phyloP scores from a whole-genome alignment of 352 stramenopile genomes.

The Thalassiosira mediterranea region DNA sequence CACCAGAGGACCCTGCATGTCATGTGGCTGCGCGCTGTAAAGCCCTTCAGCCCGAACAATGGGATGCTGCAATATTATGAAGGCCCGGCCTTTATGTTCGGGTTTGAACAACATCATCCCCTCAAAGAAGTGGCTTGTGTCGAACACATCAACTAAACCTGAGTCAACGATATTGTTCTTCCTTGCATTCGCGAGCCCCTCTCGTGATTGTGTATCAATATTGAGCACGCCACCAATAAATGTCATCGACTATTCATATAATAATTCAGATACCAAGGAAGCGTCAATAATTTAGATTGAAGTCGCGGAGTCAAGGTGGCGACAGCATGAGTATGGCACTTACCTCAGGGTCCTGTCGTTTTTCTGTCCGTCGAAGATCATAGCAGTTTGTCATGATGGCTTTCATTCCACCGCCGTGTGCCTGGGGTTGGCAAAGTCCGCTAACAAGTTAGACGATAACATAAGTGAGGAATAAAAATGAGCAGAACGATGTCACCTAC shows the following conservation, averaged over 20 bases:
- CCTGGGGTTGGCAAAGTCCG: no score
- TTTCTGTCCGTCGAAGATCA: constrained; percentile 25
- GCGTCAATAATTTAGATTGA: no score
- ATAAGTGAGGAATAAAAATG: no score
- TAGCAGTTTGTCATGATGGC: constrained; percentile 32
- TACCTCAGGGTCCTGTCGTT: constrained; percentile 20
- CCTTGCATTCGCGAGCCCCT: constrained; percentile 11
- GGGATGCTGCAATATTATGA: constrained; percentile 20
- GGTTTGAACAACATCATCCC: constrained; percentile 33
- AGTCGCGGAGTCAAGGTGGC: no score
- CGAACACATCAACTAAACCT: constrained; percentile 27
- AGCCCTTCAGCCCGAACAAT: constrained; percentile 10
- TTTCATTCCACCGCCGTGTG: constrained; percentile 15
- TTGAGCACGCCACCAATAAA: constrained; percentile 27
- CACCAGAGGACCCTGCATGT: neutral
- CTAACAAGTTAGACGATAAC: no score
- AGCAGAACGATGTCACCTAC: no score
- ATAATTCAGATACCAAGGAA: no score
- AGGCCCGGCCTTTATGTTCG: constrained; percentile 10
- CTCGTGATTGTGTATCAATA: constrained; percentile 24
- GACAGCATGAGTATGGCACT: no score
- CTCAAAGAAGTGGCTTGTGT: constrained; percentile 26
- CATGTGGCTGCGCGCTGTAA: constrained; percentile 1
- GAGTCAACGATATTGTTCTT: constrained; percentile 19
- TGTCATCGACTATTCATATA: no score